phyloP scores from a whole-genome alignment of 2,329 filamentous ascomycete genomes.

The Fusarium veterinarium region DNA sequence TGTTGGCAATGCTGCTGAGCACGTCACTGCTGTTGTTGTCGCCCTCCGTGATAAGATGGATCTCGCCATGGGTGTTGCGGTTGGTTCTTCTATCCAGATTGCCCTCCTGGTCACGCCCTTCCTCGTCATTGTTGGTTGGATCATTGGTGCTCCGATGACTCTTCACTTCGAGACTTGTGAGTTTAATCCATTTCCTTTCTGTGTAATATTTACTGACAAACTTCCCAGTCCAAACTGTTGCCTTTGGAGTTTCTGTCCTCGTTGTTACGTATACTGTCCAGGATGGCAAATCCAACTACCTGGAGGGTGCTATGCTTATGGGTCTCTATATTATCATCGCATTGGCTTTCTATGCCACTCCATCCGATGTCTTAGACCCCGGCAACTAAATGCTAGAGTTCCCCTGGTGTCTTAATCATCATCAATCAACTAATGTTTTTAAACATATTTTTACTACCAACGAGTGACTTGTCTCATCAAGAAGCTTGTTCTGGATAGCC shows the following conservation, averaged over 20 bases:
- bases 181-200: conserved; percentile 12
- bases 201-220: conserved; percentile 24
- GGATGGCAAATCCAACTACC: conserved; percentile 86
- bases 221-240: conserved; percentile 74
- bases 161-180: conserved; percentile 77
- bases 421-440: not conserved
- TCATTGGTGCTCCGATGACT: conserved; percentile 77
- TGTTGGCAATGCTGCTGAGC: conserved; percentile 83
- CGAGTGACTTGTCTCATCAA: not conserved
- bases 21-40: conserved; percentile 84
- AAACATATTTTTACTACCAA: not conserved
- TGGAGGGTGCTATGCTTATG: conserved; percentile 78
- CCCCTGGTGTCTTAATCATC: not conserved
- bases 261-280: conserved; percentile 82
- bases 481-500: not conserved
- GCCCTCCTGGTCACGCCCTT: conserved; percentile 84
- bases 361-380: conserved; percentile 58
- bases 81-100: conserved; percentile 86
- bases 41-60: conserved; percentile 83
- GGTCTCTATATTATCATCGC: conserved; percentile 70
- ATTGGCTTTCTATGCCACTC: conserved; percentile 69
- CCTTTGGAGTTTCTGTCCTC: conserved; percentile 79
- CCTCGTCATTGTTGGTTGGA: conserved; percentile 84
- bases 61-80: conserved; percentile 80
- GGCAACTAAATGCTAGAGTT: conserved; percentile 7